Conservation (phyloP, 805 yeast genomes). For the Suhomyces prunicola region DNA sequence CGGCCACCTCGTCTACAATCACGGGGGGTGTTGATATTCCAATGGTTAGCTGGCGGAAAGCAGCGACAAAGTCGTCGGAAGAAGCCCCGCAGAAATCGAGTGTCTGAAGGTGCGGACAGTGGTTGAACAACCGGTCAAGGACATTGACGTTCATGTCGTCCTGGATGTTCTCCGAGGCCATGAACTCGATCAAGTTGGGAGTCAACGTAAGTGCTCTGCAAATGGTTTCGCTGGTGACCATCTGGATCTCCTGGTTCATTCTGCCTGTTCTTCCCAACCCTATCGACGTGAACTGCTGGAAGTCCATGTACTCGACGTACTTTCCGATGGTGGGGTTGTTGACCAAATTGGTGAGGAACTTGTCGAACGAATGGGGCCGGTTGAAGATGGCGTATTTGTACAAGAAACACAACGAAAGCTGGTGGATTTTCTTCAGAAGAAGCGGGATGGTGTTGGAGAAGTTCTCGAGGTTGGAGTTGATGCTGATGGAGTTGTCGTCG, state of each 20-base stretch:
- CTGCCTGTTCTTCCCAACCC: conserved; percentile 86
- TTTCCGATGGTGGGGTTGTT: conserved; percentile 47
- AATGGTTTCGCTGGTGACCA: conserved; percentile 77
- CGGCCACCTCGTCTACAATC: neutral
- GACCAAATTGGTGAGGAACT: conserved; percentile 56
- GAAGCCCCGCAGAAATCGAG: conserved; percentile 90
- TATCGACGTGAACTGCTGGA: conserved; percentile 82
- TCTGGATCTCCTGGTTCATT: conserved; percentile 89
- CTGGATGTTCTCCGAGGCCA: conserved; percentile 83
- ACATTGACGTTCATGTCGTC: conserved; percentile 69
- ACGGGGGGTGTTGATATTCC: neutral
- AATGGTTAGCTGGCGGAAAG: conserved; percentile 47
- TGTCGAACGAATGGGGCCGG: conserved; percentile 76
- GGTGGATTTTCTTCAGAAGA: conserved; percentile 57
- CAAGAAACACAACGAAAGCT: conserved; percentile 53
- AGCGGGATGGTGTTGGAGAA: conserved; percentile 52
- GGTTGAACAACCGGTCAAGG: conserved; percentile 52
- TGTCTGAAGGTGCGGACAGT: conserved; percentile 55
- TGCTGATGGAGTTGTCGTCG: conserved; percentile 49
- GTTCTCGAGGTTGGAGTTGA: conserved; percentile 48
- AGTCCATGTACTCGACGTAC: conserved; percentile 74
- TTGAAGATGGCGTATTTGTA: conserved; percentile 71
- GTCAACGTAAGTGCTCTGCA: conserved; percentile 57
- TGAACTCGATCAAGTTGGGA: conserved; percentile 70
- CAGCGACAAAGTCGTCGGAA: conserved; percentile 55